These are phyloP conservation scores for Pecoramyces ruminantium DNA, from an alignment of 192 early-diverging fungal species.

Conservation along the genomic window DNA sequence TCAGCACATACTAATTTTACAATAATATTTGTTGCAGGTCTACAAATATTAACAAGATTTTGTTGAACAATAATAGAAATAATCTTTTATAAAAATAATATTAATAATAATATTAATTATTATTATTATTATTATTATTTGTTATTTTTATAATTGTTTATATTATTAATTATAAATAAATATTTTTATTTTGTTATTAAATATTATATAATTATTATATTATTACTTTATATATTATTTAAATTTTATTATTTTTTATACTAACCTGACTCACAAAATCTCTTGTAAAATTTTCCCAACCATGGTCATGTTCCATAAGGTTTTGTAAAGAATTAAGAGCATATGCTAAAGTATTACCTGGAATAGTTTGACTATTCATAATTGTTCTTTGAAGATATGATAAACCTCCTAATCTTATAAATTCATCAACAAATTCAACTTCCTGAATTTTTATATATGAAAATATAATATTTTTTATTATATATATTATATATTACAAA, in stretches of 20 bases:
- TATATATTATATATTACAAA: no score
- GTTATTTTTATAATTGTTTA: background rate
- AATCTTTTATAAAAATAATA: no score
- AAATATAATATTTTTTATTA: no score
- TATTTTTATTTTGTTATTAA: no score
- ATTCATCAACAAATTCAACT: slow-evolving; percentile 43
- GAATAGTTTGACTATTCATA: slow-evolving; percentile 12
- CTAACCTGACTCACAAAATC: slow-evolving; percentile 32
- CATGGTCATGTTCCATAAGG: slow-evolving; percentile 47
- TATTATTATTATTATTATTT: no score
- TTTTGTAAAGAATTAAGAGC: slow-evolving; percentile 40
- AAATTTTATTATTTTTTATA: no score
- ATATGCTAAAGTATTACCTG: slow-evolving; percentile 51
- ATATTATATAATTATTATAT: no score
- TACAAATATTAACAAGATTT: slow-evolving; percentile 47
- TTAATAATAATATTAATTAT: background rate
- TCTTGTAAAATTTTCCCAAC: slow-evolving; percentile 31
- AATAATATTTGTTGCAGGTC: slow-evolving; percentile 52
- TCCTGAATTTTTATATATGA: slow-evolving; percentile 34
- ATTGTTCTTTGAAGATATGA: slow-evolving; percentile 37
- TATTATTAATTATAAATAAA: no score
- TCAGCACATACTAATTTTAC: slow-evolving; percentile 37
- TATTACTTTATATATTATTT: background rate
- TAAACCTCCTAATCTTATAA: slow-evolving; percentile 32
- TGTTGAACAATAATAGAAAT: slow-evolving; percentile 39